Percentiles rank a stretch among this genome's conserved stretches.
These are phyloP conservation scores for Coleophoma crateriformis DNA, from an alignment of 2,329 filamentous ascomycete species.

Conservation along the genomic window DNA sequence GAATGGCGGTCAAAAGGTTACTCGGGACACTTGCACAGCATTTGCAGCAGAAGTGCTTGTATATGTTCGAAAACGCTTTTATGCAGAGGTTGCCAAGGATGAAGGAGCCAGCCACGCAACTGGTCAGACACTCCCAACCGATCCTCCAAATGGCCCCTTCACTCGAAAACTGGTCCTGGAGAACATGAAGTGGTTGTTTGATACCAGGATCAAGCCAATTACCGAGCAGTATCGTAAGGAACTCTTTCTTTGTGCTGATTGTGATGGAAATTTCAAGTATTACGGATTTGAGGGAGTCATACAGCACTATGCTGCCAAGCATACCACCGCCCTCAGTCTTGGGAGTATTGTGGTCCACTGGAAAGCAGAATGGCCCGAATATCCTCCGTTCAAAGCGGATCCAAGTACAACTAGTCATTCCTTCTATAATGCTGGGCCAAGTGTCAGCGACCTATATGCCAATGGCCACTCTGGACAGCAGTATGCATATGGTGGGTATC, in stretches of 20 bases:
- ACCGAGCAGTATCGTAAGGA: slow-evolving; percentile 65
- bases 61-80: slow-evolving; percentile 63
- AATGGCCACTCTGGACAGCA: slow-evolving; percentile 23
- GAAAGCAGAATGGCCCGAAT: slow-evolving; percentile 75
- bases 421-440: slow-evolving; percentile 26
- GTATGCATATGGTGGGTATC: slow-evolving; percentile 27
- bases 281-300: slow-evolving; percentile 76
- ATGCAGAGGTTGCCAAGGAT: slow-evolving; percentile 51
- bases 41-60: slow-evolving; percentile 70
- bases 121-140: slow-evolving; percentile 36
- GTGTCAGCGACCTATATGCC: slow-evolving; percentile 25
- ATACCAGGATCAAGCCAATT: slow-evolving; percentile 66
- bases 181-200: slow-evolving; percentile 84
- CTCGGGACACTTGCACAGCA: slow-evolving; percentile 54
- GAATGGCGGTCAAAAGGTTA: slow-evolving; percentile 57
- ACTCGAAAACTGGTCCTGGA: slow-evolving; percentile 66
- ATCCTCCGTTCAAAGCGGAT: slow-evolving; percentile 65
- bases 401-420: slow-evolving; percentile 31
- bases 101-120: slow-evolving; percentile 39
- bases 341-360: slow-evolving; percentile 73
- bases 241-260: slow-evolving; percentile 70
- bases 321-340: slow-evolving; percentile 63
- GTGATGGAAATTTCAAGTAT: slow-evolving; percentile 57
- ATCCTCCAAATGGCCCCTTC: slow-evolving; percentile 47
- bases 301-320: slow-evolving; percentile 80